Conservation (phyloP, 164 flowering plant species). For the Berberis thunbergii region DNA sequence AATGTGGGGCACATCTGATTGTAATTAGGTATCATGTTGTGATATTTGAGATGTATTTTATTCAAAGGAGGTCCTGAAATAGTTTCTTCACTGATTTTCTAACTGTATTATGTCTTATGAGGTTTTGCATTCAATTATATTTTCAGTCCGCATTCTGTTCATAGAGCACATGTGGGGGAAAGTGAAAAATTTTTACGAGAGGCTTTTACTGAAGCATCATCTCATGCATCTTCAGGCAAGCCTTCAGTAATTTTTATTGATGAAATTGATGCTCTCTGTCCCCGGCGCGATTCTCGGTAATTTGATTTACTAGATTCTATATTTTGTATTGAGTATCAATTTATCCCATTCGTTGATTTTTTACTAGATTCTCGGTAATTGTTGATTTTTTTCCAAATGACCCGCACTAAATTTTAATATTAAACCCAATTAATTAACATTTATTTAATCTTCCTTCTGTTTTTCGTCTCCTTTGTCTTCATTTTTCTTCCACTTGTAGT, state of each 20-base stretch:
- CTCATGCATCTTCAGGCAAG: constrained; percentile 40
- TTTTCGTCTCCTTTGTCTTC: too few species aligned
- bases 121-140: constrained; percentile 1
- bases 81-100: not conserved
- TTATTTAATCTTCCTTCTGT: too few species aligned
- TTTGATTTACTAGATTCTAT: not conserved
- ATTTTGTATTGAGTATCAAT: too few species aligned
- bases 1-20: constrained; percentile 76
- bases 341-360: too few species aligned
- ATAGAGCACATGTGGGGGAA: constrained; percentile 84
- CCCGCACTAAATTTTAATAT: too few species aligned
- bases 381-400: too few species aligned
- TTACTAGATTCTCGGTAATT: too few species aligned
- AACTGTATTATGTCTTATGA: not conserved
- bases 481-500: too few species aligned
- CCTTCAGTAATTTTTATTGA: constrained; percentile 88
- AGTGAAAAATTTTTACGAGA: constrained; percentile 78
- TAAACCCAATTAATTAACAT: too few species aligned
- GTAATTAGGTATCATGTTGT: constrained; percentile 45
- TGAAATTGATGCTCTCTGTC: constrained; percentile 92
- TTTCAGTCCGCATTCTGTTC: constrained; percentile 77
- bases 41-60: not conserved
- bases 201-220: constrained; percentile 71
- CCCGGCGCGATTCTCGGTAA: constrained; percentile 79
- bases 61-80: not conserved